A percentile compares a stretch with the other conserved stretches of the same genome.
These are phyloP conservation scores for Rhizopus sp. DNA, from an alignment of 371 early-diverging fungal species.

Conservation along the genomic window DNA sequence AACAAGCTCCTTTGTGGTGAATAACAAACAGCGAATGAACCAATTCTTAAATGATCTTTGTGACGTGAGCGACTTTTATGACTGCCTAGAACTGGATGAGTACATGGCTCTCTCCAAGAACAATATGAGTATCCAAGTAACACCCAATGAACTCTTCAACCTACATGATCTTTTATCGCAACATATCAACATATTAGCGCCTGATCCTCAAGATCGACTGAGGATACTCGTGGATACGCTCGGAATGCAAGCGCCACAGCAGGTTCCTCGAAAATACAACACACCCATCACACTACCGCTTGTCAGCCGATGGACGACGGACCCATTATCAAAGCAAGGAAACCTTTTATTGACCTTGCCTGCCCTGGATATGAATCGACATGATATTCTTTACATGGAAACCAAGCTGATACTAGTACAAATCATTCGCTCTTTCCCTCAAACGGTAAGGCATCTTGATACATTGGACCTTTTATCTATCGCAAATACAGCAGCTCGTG, in stretches of 20 bases:
- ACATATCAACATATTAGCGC: constrained; percentile 78
- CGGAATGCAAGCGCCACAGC: constrained; percentile 72
- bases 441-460: constrained; percentile 29
- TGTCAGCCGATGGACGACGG: constrained; percentile 88
- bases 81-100: constrained; percentile 95
- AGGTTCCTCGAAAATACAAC: constrained; percentile 83
- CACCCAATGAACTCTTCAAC: constrained; percentile 90
- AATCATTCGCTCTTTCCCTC: constrained; percentile 79
- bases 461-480: constrained; percentile 63
- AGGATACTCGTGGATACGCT: constrained; percentile 71
- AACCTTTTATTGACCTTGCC: not conserved
- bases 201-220: constrained; percentile 78
- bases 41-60: constrained; percentile 88
- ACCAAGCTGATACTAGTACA: constrained; percentile 88
- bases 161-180: constrained; percentile 80
- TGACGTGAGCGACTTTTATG: constrained; percentile 94
- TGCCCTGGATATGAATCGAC: constrained; percentile 66
- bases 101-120: constrained; percentile 92
- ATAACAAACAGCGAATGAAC: constrained; percentile 84
- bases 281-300: constrained; percentile 77
- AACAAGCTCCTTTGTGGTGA: constrained; percentile 87
- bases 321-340: constrained; percentile 66
- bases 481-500: constrained; percentile 77
- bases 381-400: constrained; percentile 90
- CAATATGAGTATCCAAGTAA: constrained; percentile 82